Base-by-base conservation (phyloP, 768 basidiomycete species). In the Stropharia rugosoannulata region DNA sequence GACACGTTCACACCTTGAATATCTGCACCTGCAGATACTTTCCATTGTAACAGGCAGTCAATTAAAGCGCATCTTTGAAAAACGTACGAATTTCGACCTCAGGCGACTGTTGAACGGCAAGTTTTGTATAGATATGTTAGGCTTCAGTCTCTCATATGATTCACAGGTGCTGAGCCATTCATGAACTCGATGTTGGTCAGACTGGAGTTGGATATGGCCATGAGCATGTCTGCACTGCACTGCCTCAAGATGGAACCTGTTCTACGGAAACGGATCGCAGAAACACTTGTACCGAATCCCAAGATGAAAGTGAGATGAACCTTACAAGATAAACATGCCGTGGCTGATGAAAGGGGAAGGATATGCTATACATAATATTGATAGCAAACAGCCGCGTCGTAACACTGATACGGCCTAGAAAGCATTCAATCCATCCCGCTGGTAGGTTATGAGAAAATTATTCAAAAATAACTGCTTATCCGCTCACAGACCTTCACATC, bases 1-100 rank as follows among this genome's bases (percentile, higher is more conserved):
- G 96, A 88, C 90, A 61, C 83, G 96, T 53, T 82, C 85, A 18
- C 97, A 98, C 75, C 82, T 99, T 57, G 96, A 98, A 70, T 97
- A 97, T 71, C 76, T 98, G 7, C 90, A 99, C 68, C 77, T 98
- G 2, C 95, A 97, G 71, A 91, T 98, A 54, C 71, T 98, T 27
- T 95, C 92, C 61, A 85, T 97, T 36, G 86, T 97, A 44, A 92
- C 95, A 2, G 89, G 85, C 1, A 77, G 86, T 3, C 95, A 98
- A 68, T 77, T 99, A 2, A 82, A 84, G 29, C 79, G 85, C 32
- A 89, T 96, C 63, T 98, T 99, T 62, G 87, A 94, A 66, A 78
- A 89, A 55, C 81, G 94, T 49, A 90, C 86, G 47, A 98, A 98
- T 69, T 98, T 96, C 64, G 96, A 99, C 65, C 74, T 98, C 18